phyloP scores from a whole-genome alignment of 2,329 filamentous ascomycete genomes.

The Aspergillus luchuensis region DNA sequence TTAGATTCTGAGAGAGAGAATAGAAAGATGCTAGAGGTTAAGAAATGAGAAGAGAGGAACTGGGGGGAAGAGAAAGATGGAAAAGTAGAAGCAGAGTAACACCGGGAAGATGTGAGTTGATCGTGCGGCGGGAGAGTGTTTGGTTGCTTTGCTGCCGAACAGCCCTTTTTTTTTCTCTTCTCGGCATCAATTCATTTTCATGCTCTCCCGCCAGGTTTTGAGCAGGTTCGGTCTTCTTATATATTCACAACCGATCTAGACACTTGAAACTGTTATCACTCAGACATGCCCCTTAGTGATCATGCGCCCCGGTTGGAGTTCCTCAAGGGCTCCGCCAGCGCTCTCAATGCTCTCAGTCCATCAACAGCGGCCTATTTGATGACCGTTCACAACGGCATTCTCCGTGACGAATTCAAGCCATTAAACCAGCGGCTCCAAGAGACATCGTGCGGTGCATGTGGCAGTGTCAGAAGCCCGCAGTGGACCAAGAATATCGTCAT shows the following conservation, averaged over 20 bases:
- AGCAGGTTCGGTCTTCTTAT: no score
- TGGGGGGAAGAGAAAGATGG: not conserved
- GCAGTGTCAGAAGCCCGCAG: conserved; percentile 36
- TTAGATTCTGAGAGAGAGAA: not conserved
- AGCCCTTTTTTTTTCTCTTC: not conserved
- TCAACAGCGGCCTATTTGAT: conserved; percentile 47
- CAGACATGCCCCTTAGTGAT: conserved; percentile 26
- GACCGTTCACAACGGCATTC: conserved; percentile 39
- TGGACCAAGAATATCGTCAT: conserved; percentile 34
- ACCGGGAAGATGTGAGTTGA: not conserved
- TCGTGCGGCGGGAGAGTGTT: not conserved
- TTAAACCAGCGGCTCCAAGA: conserved; percentile 36
- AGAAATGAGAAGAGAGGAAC: no score
- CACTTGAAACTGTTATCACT: not conserved
- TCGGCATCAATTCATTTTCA: not conserved
- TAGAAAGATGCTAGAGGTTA: not conserved
- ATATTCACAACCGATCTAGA: not conserved
- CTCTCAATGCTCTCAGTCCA: conserved; percentile 35
- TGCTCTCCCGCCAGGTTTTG: not conserved
- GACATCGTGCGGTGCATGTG: conserved; percentile 44
- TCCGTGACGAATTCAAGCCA: conserved; percentile 37
- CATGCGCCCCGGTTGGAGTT: conserved; percentile 36
- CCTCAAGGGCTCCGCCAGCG: conserved; percentile 39
- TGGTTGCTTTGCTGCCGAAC: conserved; percentile 5
- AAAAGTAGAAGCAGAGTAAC: not conserved